phyloP scores from a whole-genome alignment of 2,329 filamentous ascomycete genomes.

The Falciphora oryzae region DNA sequence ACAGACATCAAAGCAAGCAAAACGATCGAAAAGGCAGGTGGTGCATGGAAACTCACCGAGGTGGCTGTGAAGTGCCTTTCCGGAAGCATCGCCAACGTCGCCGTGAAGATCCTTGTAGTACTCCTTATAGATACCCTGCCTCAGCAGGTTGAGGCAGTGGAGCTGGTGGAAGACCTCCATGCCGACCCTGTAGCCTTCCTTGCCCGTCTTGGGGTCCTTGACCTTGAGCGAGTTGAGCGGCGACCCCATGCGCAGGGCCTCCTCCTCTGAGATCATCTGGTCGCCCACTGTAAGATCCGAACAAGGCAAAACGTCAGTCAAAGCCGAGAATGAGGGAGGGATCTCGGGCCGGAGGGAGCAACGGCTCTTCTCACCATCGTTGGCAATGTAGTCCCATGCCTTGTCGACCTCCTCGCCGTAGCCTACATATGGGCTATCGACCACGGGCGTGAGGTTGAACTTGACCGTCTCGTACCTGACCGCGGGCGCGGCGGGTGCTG shows the following conservation, averaged over 20 bases:
- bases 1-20: neutral
- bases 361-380: conserved; percentile 26
- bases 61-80: conserved; percentile 31
- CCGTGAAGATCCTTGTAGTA: conserved; percentile 16
- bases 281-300: conserved; percentile 44
- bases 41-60: conserved; percentile 24
- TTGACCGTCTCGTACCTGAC: conserved; percentile 44
- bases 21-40: neutral
- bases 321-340: neutral
- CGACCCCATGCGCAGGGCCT: conserved; percentile 46
- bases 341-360: conserved; percentile 7
- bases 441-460: conserved; percentile 42
- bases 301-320: neutral
- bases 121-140: conserved; percentile 6
- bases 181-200: conserved; percentile 53
- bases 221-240: conserved; percentile 50
- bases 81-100: neutral
- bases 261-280: conserved; percentile 50
- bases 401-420: conserved; percentile 50
- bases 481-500: conserved; percentile 40
- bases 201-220: conserved; percentile 48
- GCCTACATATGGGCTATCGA: conserved; percentile 47
- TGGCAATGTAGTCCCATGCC: conserved; percentile 50
- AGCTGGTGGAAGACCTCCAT: conserved; percentile 14
- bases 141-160: neutral